Evolutionary conservation across 192 early-diverging fungal species (phyloP).

Genomic region (Coemansia sp.): DNA sequence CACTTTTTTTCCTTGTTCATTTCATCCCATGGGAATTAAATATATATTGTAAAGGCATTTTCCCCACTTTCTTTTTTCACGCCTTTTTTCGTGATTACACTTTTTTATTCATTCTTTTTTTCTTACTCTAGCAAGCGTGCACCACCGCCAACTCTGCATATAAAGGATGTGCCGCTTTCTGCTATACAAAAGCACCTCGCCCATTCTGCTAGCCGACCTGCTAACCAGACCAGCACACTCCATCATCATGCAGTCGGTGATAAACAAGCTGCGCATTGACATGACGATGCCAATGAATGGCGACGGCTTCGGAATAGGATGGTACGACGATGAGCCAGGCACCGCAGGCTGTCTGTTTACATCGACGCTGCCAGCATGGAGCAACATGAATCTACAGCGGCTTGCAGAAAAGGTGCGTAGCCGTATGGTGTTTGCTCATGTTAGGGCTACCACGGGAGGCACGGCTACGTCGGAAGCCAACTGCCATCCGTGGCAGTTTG

Average conservation of each 20-base stretch:
- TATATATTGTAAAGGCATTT: constrained; percentile 4
- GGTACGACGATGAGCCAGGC: constrained; percentile 69
- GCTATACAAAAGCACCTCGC: constrained; percentile 76
- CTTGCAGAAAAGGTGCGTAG: constrained; percentile 76
- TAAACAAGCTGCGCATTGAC: constrained; percentile 70
- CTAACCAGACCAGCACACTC: constrained; percentile 75
- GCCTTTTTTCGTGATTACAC: constrained; percentile 1
- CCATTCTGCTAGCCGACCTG: constrained; percentile 71
- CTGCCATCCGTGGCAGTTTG: constrained; percentile 67
- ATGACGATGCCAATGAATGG: constrained; percentile 67
- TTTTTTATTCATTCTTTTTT: background rate
- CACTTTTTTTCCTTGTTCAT: no score
- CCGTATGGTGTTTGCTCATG: constrained; percentile 76
- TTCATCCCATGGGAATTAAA: background rate
- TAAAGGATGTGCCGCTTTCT: constrained; percentile 68
- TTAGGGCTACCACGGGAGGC: constrained; percentile 73
- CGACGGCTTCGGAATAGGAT: constrained; percentile 80
- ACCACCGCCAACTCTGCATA: background rate
- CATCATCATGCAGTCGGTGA: constrained; percentile 81
- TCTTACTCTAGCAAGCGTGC: no score
- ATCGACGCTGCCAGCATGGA: constrained; percentile 80
- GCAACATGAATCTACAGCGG: constrained; percentile 73
- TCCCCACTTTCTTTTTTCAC: background rate
- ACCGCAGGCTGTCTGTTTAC: constrained; percentile 73
- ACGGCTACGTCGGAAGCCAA: constrained; percentile 72